Evolutionary conservation across 129 eudicot species (phyloP).

Genomic region (Gnaphalium uliginosum): DNA sequence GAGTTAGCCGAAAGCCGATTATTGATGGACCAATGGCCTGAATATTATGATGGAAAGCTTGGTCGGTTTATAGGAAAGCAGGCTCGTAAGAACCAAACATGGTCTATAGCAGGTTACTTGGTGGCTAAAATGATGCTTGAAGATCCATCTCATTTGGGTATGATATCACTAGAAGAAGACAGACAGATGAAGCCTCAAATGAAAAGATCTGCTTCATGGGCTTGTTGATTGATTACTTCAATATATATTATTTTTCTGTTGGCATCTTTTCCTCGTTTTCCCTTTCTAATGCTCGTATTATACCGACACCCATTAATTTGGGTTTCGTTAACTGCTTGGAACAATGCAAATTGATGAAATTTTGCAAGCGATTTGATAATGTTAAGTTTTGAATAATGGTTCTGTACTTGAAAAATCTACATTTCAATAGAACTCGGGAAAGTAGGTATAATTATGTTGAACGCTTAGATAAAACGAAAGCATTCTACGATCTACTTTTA

Average conservation of each 20-base stretch:
- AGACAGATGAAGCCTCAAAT: conserved; percentile 80
- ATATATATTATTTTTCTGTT: conserved; percentile 15
- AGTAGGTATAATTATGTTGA: conserved; percentile 21
- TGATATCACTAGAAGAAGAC: conserved; percentile 95
- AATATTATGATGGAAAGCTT: conserved; percentile 81
- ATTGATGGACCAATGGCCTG: conserved; percentile 86
- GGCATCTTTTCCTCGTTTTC: background rate
- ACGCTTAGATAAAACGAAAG: background rate
- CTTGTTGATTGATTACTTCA: conserved; percentile 44
- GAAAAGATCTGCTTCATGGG: conserved; percentile 93
- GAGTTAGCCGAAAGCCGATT: conserved; percentile 75
- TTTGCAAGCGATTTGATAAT: conserved; percentile 27
- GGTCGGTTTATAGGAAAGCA: conserved; percentile 90
- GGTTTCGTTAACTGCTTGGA: conserved; percentile 20
- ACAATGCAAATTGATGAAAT: conserved; percentile 33
- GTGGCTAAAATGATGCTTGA: conserved; percentile 98
- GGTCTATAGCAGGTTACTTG: conserved; percentile 95
- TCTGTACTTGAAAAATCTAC: background rate
- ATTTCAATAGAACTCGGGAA: background rate
- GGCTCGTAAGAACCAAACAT: conserved; percentile 86
- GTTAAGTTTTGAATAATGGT: conserved; percentile 26
- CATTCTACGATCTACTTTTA: background rate
- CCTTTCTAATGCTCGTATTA: conserved; percentile 5
- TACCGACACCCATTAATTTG: conserved; percentile 1
- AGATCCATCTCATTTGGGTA: conserved; percentile 94